Conservation (phyloP, 2,329 filamentous ascomycete genomes). For the Didymella pinodella region DNA sequence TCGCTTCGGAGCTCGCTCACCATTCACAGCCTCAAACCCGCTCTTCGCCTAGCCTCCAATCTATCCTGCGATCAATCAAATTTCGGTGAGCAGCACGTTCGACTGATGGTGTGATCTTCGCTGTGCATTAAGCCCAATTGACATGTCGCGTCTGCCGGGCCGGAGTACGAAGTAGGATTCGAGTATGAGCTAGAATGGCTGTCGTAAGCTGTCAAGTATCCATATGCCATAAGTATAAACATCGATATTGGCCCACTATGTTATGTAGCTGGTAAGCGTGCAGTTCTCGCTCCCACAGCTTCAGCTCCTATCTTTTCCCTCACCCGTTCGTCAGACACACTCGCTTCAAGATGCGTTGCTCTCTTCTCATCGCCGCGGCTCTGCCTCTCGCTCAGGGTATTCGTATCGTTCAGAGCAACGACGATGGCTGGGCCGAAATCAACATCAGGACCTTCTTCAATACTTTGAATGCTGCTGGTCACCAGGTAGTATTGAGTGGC, state of each 20-base stretch:
- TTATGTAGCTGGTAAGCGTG: not conserved
- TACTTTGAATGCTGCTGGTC: constrained; percentile 62
- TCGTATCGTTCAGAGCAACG: constrained; percentile 67
- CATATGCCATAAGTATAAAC: constrained; percentile 23
- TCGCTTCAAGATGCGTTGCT: constrained; percentile 36
- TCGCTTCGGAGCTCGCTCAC: constrained; percentile 28
- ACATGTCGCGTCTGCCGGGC: constrained; percentile 7
- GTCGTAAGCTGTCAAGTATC: not conserved
- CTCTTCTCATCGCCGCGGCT: constrained; percentile 34
- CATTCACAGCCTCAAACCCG: constrained; percentile 38
- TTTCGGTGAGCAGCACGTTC: constrained; percentile 31
- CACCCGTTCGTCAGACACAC: not conserved
- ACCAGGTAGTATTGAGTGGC: constrained; percentile 69
- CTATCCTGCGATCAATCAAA: constrained; percentile 40
- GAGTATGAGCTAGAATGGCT: constrained; percentile 4
- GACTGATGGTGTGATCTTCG: constrained; percentile 15
- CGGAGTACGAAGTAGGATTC: constrained; percentile 11
- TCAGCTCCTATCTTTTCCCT: not conserved
- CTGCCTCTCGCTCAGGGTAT: constrained; percentile 40
- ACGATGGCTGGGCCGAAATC: constrained; percentile 77
- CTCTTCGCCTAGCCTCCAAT: constrained; percentile 31
- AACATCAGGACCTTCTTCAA: constrained; percentile 69
- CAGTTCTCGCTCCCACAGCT: not conserved
- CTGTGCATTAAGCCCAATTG: constrained; percentile 5
- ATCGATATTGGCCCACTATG: not conserved